These are phyloP conservation scores for Lumnitzera racemosa DNA, from an alignment of 345 rosid species.

Conservation along the genomic window DNA sequence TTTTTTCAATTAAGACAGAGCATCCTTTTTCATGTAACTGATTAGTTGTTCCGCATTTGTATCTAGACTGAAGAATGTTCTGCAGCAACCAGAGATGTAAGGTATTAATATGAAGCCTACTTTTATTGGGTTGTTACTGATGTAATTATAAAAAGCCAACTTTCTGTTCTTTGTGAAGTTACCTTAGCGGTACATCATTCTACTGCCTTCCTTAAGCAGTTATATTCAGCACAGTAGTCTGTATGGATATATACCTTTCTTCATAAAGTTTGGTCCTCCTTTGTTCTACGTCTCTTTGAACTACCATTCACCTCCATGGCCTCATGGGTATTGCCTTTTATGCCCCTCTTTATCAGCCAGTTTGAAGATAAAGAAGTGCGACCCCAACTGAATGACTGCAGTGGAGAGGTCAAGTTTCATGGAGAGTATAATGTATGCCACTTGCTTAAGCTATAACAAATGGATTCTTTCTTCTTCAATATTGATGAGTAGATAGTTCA, in stretches of 20 bases:
- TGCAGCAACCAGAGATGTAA: slow-evolving; percentile 18
- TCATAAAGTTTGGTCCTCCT: not conserved
- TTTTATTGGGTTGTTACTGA: not conserved
- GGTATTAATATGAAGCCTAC: slow-evolving; percentile 24
- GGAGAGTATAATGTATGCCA: slow-evolving; percentile 4
- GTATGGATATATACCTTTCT: too few species aligned
- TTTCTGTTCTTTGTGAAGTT: not conserved
- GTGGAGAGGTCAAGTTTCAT: slow-evolving; percentile 1
- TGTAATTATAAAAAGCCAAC: not conserved
- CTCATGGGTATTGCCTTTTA: not conserved
- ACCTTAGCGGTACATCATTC: too few species aligned
- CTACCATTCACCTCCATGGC: not conserved
- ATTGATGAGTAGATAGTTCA: not conserved
- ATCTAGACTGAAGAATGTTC: slow-evolving; percentile 28
- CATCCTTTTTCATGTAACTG: not conserved
- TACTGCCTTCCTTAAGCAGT: too few species aligned
- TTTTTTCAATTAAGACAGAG: not conserved
- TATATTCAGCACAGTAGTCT: too few species aligned
- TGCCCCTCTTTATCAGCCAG: slow-evolving; percentile 7
- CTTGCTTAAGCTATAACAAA: not conserved
- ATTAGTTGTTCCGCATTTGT: not conserved
- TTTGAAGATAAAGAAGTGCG: slow-evolving; percentile 7
- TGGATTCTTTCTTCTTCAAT: not conserved
- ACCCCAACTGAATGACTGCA: not conserved
- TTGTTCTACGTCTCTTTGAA: not conserved